Evolutionary conservation across 441 rosid genomes (phyloP), one percentile per base, ranked within the genome.

Genomic region (Adansonia rubrostipa): DNA sequence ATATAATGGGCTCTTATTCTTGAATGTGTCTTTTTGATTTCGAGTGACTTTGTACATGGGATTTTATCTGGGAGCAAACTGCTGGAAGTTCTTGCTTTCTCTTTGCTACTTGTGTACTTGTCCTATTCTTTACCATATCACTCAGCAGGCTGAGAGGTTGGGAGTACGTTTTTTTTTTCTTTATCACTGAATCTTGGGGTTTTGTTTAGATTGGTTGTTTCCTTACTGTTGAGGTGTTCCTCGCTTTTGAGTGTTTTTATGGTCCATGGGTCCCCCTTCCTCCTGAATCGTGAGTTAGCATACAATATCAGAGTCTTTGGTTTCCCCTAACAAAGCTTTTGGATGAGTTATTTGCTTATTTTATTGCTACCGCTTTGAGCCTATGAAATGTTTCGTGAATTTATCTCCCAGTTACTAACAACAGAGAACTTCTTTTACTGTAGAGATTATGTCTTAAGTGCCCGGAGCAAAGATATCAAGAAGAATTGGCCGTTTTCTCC

Each of bases 401-500:
- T 56, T 62, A 67, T 80, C 66, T 80, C 66, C 71, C 76, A 80
- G 78, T 83, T 79, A 54, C 76, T 80, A 28, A 80, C 80, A n/a
- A 54, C 64, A 54, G 63, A 10, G 51, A 17, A 11, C 28, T 13
- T 80, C 63, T 73, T 73, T 13, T 80, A 42, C 77, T 88, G 94
- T 90, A 96, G 99, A 87, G 93, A 93, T 88, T 96, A 93, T 94
- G 98, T 94, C 77, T 89, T 82, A 65, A 73, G 83, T 64, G 81
- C 90, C 76, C 80, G 99, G 83, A 88, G 87, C 87, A 92, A 88
- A 75, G 93, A 91, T 85, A 89, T 93, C 87, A 84, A 89, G 83
- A 86, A 86, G 80, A 96, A 85, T 73, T 96, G 99, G 99, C 99
- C 99, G n/a, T 94, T 96, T 80, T 96, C 99, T 28, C 28, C 44